phyloP scores from a whole-genome alignment of 2,329 filamentous ascomycete genomes.

The Colletotrichum aenigma region DNA sequence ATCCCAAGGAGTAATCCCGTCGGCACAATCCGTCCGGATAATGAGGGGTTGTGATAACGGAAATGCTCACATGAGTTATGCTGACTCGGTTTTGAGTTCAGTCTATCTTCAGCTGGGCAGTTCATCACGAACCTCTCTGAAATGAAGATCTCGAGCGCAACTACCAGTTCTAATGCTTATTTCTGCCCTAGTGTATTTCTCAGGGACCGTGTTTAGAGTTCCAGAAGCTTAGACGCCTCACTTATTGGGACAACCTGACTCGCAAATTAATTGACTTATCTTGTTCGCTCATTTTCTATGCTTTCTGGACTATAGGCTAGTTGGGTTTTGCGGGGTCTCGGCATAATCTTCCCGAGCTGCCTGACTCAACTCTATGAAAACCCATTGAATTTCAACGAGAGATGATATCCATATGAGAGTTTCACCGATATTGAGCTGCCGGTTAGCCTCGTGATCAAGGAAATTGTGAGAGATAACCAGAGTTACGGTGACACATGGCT shows the following conservation, averaged over 20 bases:
- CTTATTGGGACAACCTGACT: neutral
- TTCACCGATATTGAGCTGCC: neutral
- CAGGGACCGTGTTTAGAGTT: neutral
- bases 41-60: neutral
- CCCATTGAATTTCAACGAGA: neutral
- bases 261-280: neutral
- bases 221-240: neutral
- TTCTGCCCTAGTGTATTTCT: neutral
- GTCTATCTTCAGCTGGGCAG: neutral
- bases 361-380: neutral
- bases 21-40: neutral
- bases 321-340: neutral
- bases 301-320: neutral
- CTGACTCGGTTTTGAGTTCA: neutral
- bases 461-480: neutral
- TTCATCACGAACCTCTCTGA: neutral
- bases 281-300: neutral
- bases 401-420: neutral
- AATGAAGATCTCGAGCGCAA: neutral
- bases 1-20: neutral
- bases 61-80: neutral
- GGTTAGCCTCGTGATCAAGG: neutral
- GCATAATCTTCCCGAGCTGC: neutral
- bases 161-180: neutral
- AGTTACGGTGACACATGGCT: neutral